Evolutionary conservation across 495 filamentous ascomycete genomes (phyloP).

Genomic region (Hyaloscypha hepaticicola): DNA sequence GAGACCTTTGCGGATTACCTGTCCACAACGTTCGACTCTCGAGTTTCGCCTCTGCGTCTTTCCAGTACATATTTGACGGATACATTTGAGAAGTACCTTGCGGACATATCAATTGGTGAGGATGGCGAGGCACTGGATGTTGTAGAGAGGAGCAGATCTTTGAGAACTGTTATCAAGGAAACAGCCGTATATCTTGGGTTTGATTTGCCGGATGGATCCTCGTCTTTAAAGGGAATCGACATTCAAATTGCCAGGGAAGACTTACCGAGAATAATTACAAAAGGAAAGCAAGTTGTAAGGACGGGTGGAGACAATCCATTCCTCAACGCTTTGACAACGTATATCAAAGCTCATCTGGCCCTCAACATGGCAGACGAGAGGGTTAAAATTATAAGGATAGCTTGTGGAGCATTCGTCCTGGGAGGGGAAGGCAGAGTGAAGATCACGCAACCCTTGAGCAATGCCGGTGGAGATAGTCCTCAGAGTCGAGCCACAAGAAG

Average conservation of each 20-base stretch:
- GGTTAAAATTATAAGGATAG: conserved; percentile 49
- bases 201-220: conserved; percentile 16
- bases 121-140: conserved; percentile 22
- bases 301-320: conserved; percentile 34
- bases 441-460: conserved; percentile 38
- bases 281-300: conserved; percentile 17
- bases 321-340: conserved; percentile 42
- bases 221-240: conserved; percentile 47
- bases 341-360: conserved; percentile 48
- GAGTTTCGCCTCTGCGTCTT: conserved; percentile 43
- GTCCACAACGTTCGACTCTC: conserved; percentile 51
- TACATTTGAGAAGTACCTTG: conserved; percentile 29
- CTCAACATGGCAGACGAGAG: conserved; percentile 47
- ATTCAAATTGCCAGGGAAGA: conserved; percentile 44
- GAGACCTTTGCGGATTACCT: conserved; percentile 51
- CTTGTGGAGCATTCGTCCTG: conserved; percentile 54
- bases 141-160: conserved; percentile 8
- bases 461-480: conserved; percentile 28
- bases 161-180: conserved; percentile 22
- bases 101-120: conserved; percentile 22
- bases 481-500: conserved; percentile 25
- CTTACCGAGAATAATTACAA: conserved; percentile 27
- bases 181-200: conserved; percentile 25
- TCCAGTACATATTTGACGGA: conserved; percentile 39
- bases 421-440: conserved; percentile 53